Evolutionary conservation across 176 grass and related monocot genomes (phyloP).

Genomic region (Pontederia crassipes): DNA sequence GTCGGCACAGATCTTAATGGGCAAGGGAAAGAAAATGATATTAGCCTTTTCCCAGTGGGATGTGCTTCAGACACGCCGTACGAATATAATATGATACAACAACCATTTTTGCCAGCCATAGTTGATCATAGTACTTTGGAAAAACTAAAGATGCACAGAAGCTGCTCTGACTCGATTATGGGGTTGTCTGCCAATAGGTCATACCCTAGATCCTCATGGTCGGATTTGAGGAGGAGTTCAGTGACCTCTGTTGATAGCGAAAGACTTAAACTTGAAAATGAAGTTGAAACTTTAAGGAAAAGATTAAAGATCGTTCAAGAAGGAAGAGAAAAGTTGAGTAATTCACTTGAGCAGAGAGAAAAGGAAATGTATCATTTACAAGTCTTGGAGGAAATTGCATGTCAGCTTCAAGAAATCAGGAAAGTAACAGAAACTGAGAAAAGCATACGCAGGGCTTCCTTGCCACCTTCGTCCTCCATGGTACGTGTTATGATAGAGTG

Average conservation of each 20-base stretch:
- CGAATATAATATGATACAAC: neutral
- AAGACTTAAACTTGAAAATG: slow-evolving; percentile 40
- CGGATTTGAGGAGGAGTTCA: slow-evolving; percentile 35
- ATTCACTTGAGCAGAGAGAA: slow-evolving; percentile 28
- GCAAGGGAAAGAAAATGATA: neutral
- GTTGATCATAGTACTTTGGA: slow-evolving; percentile 13
- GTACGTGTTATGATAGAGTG: neutral
- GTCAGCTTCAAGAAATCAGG: slow-evolving; percentile 69
- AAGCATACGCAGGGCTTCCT: slow-evolving; percentile 19
- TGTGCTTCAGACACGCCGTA: neutral
- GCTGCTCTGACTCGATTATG: slow-evolving; percentile 36
- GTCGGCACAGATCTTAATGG: slow-evolving; percentile 5
- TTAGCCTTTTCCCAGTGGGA: neutral
- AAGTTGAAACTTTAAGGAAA: slow-evolving; percentile 56
- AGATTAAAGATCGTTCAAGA: slow-evolving; percentile 57
- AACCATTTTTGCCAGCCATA: neutral
- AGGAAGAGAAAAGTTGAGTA: slow-evolving; percentile 59
- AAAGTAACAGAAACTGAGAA: slow-evolving; percentile 35
- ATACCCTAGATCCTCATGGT: neutral
- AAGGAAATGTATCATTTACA: slow-evolving; percentile 42
- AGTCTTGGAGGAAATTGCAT: slow-evolving; percentile 66
- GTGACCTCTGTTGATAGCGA: slow-evolving; percentile 5
- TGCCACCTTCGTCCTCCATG: neutral
- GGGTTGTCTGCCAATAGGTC: neutral
- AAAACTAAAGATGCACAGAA: slow-evolving; percentile 9